Evolutionary conservation across 208 protist species (phyloP).

Genomic region (Trypanosoma vivax): DNA sequence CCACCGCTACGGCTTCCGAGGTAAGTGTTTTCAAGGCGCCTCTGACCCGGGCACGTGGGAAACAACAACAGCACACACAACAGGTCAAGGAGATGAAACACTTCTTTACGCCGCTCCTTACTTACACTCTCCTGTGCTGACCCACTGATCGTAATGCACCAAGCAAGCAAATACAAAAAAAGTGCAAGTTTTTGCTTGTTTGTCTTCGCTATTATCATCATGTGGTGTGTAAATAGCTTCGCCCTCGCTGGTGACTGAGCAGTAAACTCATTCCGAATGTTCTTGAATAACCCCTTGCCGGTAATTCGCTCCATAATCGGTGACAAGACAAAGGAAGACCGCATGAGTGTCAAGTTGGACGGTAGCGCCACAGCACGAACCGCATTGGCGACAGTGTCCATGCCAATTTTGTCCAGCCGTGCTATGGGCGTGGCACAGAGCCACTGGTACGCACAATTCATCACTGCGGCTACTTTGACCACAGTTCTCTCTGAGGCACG

Average conservation of each 20-base stretch:
- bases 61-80: constrained; percentile 62
- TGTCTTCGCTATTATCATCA: constrained; percentile 55
- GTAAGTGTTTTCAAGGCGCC: constrained; percentile 62
- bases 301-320: constrained; percentile 47
- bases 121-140: constrained; percentile 1
- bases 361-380: constrained; percentile 56
- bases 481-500: constrained; percentile 71
- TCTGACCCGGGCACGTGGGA: constrained; percentile 26
- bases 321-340: constrained; percentile 30
- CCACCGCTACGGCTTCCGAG: constrained; percentile 32
- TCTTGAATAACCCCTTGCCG: constrained; percentile 44
- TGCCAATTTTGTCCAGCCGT: constrained; percentile 68
- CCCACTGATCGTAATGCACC: constrained; percentile 49
- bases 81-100: constrained; percentile 70
- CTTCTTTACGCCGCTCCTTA: constrained; percentile 36
- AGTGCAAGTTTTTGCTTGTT: constrained; percentile 81
- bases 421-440: constrained; percentile 60
- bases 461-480: constrained; percentile 50
- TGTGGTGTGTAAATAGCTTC: constrained; percentile 41
- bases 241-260: constrained; percentile 47
- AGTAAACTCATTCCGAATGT: constrained; percentile 56
- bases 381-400: constrained; percentile 59
- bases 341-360: constrained; percentile 69
- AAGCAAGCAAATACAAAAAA: constrained; percentile 68
- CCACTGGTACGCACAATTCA: constrained; percentile 75